Evolutionary conservation across 257 asterid species (phyloP).

Genomic region (Anisodus tanguticus): DNA sequence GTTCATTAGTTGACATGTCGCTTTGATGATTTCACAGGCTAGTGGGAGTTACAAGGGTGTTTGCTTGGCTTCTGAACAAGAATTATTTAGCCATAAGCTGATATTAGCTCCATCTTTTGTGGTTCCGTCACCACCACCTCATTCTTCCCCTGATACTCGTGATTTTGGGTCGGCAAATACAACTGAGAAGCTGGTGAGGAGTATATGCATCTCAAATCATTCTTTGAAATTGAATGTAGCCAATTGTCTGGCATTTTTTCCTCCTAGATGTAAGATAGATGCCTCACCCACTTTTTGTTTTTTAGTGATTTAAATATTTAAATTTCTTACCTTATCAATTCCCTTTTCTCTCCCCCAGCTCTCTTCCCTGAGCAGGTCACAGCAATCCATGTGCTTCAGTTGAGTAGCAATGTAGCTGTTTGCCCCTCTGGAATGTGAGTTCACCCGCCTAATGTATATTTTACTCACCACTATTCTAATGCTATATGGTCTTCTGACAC

Average conservation of each 20-base stretch:
- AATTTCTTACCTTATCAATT: slow-evolving; percentile 27
- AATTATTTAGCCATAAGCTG: slow-evolving; percentile 73
- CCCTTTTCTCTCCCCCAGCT: slow-evolving; percentile 46
- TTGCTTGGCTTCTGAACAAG: slow-evolving; percentile 87
- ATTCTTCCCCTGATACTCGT: slow-evolving; percentile 40
- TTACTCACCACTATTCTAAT: neutral
- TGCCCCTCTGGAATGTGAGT: slow-evolving; percentile 88
- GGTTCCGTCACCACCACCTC: slow-evolving; percentile 47
- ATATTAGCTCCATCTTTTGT: slow-evolving; percentile 71
- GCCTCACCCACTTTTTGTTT: slow-evolving; percentile 26
- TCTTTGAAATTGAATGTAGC: slow-evolving; percentile 62
- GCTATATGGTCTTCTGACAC: neutral
- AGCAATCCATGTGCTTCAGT: slow-evolving; percentile 71
- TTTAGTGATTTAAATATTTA: slow-evolving; percentile 14
- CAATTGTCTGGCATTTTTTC: slow-evolving; percentile 74
- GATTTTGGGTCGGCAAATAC: slow-evolving; percentile 42
- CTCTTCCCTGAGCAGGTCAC: slow-evolving; percentile 70
- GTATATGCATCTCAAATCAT: slow-evolving; percentile 70
- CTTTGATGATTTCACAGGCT: slow-evolving; percentile 55
- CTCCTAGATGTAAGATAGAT: slow-evolving; percentile 68
- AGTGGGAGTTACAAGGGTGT: slow-evolving; percentile 69
- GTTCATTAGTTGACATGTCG: slow-evolving; percentile 20
- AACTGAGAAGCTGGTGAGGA: slow-evolving; percentile 70
- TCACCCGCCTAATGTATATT: neutral
- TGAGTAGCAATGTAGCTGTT: slow-evolving; percentile 75